Percentiles rank a stretch among this genome's conserved stretches.
Evolutionary conservation across 495 filamentous ascomycete genomes (phyloP).

Genomic region (Aspergillus affinis): DNA sequence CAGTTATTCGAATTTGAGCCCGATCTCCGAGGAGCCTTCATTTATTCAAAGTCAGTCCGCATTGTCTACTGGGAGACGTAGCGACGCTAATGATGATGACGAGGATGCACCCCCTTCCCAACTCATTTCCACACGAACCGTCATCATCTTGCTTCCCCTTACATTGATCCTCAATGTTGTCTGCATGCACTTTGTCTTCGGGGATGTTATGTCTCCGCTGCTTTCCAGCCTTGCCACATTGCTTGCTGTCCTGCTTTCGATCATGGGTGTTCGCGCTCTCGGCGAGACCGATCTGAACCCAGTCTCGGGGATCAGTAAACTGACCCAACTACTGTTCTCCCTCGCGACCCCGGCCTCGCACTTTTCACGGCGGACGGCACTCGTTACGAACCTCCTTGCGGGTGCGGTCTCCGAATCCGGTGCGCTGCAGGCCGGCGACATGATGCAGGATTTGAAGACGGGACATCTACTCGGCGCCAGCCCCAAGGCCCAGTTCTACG

Average conservation of each 20-base stretch:
- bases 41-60: slow-evolving; percentile 9
- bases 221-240: slow-evolving; percentile 80
- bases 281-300: slow-evolving; percentile 98
- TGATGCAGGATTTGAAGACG: slow-evolving; percentile 98
- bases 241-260: slow-evolving; percentile 81
- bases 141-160: slow-evolving; percentile 69
- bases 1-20: slow-evolving; percentile 42
- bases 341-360: slow-evolving; percentile 79
- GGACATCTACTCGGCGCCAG: slow-evolving; percentile 89
- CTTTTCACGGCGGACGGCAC: slow-evolving; percentile 55
- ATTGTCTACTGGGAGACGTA: slow-evolving; percentile 7
- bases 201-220: slow-evolving; percentile 56
- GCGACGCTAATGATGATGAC: slow-evolving; percentile 28
- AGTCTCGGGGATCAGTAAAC: slow-evolving; percentile 93
- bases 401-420: slow-evolving; percentile 89
- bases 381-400: slow-evolving; percentile 90
- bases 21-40: slow-evolving; percentile 25
- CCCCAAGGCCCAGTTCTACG: slow-evolving; percentile 94
- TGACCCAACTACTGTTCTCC: slow-evolving; percentile 93
- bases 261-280: slow-evolving; percentile 94
- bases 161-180: slow-evolving; percentile 78
- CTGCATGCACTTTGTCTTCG: slow-evolving; percentile 79
- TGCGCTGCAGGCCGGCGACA: slow-evolving; percentile 91
- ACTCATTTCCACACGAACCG: slow-evolving; percentile 70
- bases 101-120: slow-evolving; percentile 82